A percentile compares a stretch with the other conserved stretches of the same genome.
Evolutionary conservation across 345 rosid species (phyloP).

Genomic region (Hibiscus mutabilis): DNA sequence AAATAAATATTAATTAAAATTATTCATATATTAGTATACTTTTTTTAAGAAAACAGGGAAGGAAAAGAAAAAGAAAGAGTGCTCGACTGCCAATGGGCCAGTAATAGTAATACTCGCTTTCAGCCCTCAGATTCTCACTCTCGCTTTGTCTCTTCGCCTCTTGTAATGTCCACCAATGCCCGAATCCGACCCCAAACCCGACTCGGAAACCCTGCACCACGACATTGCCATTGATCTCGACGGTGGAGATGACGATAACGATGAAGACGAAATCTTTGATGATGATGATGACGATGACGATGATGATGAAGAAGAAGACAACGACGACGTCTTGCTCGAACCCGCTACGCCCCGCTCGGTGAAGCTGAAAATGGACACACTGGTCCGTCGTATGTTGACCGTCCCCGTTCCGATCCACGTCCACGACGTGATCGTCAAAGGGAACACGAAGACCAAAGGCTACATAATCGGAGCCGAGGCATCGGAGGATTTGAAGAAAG

Average conservation of each 20-base stretch:
- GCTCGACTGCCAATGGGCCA: neutral
- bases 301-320: conserved; percentile 29
- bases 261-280: neutral
- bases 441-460: conserved; percentile 79
- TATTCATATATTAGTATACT: neutral
- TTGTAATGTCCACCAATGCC: conserved; percentile 3
- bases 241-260: conserved; percentile 4
- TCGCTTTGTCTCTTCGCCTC: neutral
- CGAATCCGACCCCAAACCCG: neutral
- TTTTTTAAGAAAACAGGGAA: neutral
- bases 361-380: conserved; percentile 36
- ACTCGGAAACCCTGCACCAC: neutral
- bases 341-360: conserved; percentile 24
- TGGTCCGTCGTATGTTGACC: conserved; percentile 40
- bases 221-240: neutral
- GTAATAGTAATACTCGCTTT: neutral
- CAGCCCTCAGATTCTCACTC: neutral
- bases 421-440: conserved; percentile 71
- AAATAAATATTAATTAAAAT: too few relatives aligned
- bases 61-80: neutral
- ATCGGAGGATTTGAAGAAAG: conserved; percentile 45
- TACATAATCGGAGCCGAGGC: conserved; percentile 61
- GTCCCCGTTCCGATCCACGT: conserved; percentile 67
- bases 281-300: conserved; percentile 14
- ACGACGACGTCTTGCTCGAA: conserved; percentile 21